Evolutionary conservation across 768 basidiomycete genomes (phyloP).

Genomic region (Tulasnella sp.): DNA sequence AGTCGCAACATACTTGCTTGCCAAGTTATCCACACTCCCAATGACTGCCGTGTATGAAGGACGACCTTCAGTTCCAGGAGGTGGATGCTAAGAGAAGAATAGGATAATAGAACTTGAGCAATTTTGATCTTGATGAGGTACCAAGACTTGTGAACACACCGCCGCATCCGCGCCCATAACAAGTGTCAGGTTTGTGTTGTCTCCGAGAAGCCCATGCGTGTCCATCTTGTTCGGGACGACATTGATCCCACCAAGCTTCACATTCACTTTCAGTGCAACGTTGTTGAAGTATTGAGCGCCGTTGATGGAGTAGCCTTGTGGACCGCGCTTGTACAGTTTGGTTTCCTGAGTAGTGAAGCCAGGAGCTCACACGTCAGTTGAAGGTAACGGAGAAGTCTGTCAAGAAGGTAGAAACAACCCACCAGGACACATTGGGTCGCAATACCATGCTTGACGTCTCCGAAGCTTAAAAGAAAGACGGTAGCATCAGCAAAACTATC

Average conservation of each 20-base stretch:
- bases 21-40: slow-evolving; percentile 65
- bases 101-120: too few relatives aligned
- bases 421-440: slow-evolving; percentile 11
- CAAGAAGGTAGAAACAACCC: slow-evolving; percentile 21
- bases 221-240: slow-evolving; percentile 2
- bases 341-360: background rate
- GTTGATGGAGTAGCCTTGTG: too few relatives aligned
- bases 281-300: slow-evolving; percentile 4
- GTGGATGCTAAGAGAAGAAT: slow-evolving; percentile 39
- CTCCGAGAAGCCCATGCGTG: too few relatives aligned
- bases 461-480: background rate
- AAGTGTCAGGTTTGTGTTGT: too few relatives aligned
- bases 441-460: slow-evolving; percentile 10
- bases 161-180: too few relatives aligned
- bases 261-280: slow-evolving; percentile 11
- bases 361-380: too few relatives aligned
- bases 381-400: background rate
- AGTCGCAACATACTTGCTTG: slow-evolving; percentile 57
- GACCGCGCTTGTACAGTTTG: background rate
- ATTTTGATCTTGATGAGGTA: background rate
- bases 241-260: slow-evolving; percentile 15
- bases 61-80: slow-evolving; percentile 65
- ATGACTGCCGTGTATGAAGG: slow-evolving; percentile 78
- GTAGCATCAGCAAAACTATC: background rate
- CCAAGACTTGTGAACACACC: too few relatives aligned